Percentiles rank a stretch among this genome's conserved stretches.
phyloP scores from a whole-genome alignment of 768 basidiomycete genomes.

The Rhodotorula diobovata region DNA sequence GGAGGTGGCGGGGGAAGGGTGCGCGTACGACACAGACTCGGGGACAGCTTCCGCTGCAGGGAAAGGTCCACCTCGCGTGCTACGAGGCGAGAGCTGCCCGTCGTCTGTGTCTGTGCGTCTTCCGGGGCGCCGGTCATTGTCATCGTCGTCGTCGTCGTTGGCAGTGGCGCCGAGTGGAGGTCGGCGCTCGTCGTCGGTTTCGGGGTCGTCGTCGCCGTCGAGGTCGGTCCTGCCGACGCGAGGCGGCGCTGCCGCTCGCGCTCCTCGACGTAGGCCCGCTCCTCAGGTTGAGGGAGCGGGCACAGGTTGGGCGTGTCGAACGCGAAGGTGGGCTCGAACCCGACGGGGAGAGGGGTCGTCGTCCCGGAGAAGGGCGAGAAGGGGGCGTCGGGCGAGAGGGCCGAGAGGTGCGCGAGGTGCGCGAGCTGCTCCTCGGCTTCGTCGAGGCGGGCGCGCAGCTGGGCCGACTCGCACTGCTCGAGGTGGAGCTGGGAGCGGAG shows the following conservation, averaged over 20 bases:
- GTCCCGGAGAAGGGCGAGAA: conserved; percentile 1
- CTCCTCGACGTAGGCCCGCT: conserved; percentile 23
- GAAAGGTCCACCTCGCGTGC: conserved; percentile 39
- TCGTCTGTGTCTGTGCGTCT: background rate
- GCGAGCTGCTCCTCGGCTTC: conserved; percentile 15
- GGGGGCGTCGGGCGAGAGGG: background rate
- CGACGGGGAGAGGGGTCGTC: background rate
- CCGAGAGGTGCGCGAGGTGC: background rate
- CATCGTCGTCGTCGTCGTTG: no score
- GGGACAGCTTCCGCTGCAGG: conserved; percentile 39
- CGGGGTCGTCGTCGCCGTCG: background rate
- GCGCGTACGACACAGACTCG: background rate
- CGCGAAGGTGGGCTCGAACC: conserved; percentile 34
- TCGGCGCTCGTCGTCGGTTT: background rate
- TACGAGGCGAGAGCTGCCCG: conserved; percentile 38
- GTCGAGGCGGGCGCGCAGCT: conserved; percentile 24
- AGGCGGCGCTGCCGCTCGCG: conserved; percentile 13
- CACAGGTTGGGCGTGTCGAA: conserved; percentile 24
- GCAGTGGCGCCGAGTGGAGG: no score
- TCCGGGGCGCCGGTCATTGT: no score
- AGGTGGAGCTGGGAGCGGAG: conserved; percentile 31
- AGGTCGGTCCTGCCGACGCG: background rate
- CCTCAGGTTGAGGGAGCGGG: conserved; percentile 22
- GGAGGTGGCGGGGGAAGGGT: background rate
- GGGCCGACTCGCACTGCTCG: conserved; percentile 21